Evolutionary conservation across 129 eudicot genomes (phyloP), one percentile per base, ranked within the genome.

Genomic region (Chrysanthemum lavandulifolium): DNA sequence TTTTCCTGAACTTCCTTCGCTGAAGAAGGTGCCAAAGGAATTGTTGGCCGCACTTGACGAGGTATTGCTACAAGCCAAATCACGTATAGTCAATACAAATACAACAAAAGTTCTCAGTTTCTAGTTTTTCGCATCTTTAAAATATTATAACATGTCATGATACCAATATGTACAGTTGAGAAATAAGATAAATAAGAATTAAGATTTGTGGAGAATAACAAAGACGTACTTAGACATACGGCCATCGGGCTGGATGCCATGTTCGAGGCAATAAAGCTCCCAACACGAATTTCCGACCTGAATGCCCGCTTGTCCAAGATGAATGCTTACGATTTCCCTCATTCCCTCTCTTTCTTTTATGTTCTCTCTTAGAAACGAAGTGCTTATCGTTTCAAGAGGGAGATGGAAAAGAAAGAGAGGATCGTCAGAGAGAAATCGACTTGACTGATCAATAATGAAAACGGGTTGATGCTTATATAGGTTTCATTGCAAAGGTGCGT

Each of bases 241-340:
- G 15, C 93, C 93, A 77, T 87, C 89, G 5, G 83, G 83, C 45
- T 79, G 85, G 73, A 87, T 87, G 73, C 85, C 87, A 84, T 87
- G 93, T 78, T 87, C 93, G 27, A 87, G 89, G 78, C 92, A 87
- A 67, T 84, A 87, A 16, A 87, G 87, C 81, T 86, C 91, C 91
- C 91, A 86, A 72, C 89, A 84, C 3, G 93, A 82, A 78, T 86
- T 86, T 15, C 91, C 91, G 13, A 86, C 84, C 72, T 86, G 91
- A 78, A 83, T 81, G 56, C 91, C 91, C 10, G 91, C 91, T 68
- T 86, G 91, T 14, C 91, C 91, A 11, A 86, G 73, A 64, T 86
- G 91, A 23, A 86, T 73, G 73, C 86, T 86, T 23, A 86, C 76
- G 62, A 86, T 78, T 70, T 86, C 82, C 68, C 82, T 72, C 78